Conservation (phyloP, 2,329 filamentous ascomycete genomes). For the Paecilomyces variotii region DNA sequence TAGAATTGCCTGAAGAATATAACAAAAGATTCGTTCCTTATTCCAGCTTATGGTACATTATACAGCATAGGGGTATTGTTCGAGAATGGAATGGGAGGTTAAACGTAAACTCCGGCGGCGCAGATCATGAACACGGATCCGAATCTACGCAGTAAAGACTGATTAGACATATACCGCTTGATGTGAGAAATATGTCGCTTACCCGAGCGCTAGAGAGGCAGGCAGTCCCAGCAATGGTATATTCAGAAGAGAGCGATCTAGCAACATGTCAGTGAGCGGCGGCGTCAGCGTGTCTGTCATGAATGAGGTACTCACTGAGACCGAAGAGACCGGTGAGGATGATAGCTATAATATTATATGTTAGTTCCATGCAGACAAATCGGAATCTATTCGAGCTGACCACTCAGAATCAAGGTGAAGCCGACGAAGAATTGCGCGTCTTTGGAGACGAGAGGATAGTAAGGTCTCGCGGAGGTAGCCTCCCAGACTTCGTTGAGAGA, state of each 20-base stretch:
- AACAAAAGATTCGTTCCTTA: slow-evolving; percentile 20
- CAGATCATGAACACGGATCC: slow-evolving; percentile 98
- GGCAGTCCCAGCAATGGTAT: slow-evolving; percentile 73
- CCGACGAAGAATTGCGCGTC: slow-evolving; percentile 74
- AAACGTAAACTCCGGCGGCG: slow-evolving; percentile 97
- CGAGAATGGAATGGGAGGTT: slow-evolving; percentile 25
- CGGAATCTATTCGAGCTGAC: slow-evolving; percentile 27
- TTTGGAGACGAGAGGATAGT: slow-evolving; percentile 72
- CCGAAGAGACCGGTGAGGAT: slow-evolving; percentile 71
- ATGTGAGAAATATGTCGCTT: slow-evolving; percentile 33
- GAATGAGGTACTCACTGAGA: slow-evolving; percentile 56
- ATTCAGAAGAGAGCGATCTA: slow-evolving; percentile 75
- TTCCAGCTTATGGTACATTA: slow-evolving; percentile 29
- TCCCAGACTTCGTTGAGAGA: slow-evolving; percentile 88
- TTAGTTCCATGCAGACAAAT: background rate
- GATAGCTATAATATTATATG: slow-evolving; percentile 42
- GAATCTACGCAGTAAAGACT: slow-evolving; percentile 51
- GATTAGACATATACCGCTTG: slow-evolving; percentile 6
- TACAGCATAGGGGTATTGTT: slow-evolving; percentile 12
- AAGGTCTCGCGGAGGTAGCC: slow-evolving; percentile 80
- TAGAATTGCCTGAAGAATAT: slow-evolving; percentile 19
- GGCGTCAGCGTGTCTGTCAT: background rate
- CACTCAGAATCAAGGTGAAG: slow-evolving; percentile 64
- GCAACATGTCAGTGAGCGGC: slow-evolving; percentile 7
- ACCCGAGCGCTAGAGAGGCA: slow-evolving; percentile 85